Percentiles rank a stretch among this genome's conserved stretches.
These are phyloP conservation scores for Saussurea involucrata DNA, from an alignment of 129 eudicot species.

Conservation along the genomic window DNA sequence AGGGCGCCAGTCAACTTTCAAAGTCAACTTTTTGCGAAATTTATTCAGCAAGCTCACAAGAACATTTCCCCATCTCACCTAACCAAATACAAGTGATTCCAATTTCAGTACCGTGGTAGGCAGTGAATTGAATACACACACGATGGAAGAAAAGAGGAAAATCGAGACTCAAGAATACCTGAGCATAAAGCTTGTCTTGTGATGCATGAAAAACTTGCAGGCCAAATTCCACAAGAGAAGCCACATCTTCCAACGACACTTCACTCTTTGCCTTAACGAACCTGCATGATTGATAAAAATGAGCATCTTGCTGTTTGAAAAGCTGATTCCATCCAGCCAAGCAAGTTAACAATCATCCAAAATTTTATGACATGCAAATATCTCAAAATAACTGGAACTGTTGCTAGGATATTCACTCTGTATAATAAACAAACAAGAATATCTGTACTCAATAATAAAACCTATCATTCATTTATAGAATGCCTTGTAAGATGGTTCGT, in stretches of 20 bases:
- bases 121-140: neutral
- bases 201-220: conserved; percentile 66
- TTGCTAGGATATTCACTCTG: conserved; percentile 10
- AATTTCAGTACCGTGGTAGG: conserved; percentile 1
- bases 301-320: conserved; percentile 4
- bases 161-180: conserved; percentile 42
- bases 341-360: neutral
- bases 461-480: neutral
- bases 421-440: neutral
- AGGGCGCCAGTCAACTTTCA: conserved; percentile 89
- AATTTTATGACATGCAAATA: conserved; percentile 1
- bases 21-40: conserved; percentile 74
- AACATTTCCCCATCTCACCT: conserved; percentile 95
- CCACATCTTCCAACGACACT: conserved; percentile 72
- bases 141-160: neutral
- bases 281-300: conserved; percentile 34
- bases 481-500: neutral
- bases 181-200: conserved; percentile 73
- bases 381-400: neutral
- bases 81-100: conserved; percentile 24
- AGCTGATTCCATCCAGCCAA: conserved; percentile 17
- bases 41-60: conserved; percentile 72
- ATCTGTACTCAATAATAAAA: neutral
- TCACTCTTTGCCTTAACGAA: conserved; percentile 95
- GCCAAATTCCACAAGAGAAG: conserved; percentile 56